Base-by-base conservation (phyloP, 179 eudicot genomes). In the Spinacia oleracea region DNA sequence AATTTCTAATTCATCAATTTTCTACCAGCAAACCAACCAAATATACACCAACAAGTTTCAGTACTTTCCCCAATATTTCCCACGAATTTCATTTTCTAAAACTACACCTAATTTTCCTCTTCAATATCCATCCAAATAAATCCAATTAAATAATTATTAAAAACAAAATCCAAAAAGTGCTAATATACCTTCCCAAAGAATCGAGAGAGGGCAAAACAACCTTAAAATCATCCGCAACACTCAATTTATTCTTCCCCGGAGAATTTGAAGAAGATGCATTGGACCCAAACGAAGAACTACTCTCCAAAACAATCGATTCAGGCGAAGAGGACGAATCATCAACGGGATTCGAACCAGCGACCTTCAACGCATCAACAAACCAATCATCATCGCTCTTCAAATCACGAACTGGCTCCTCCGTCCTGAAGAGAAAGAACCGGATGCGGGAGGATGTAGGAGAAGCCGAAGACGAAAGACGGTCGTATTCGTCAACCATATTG, bases 401-500 rank as follows among this genome's bases (percentile, higher is more conserved):
- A 6, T 66, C 86, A 27, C 38, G 29, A 59, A 59, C 20, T 2
- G 21, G 42, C 1, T 34, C 70, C 25, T 66, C 70, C 6, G 34
- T 76, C 16, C 86, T 85, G 82, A 93, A 91, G 32, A 92, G 81
- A 64, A 94, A 94, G 73, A 94, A 83, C 15, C 97, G 80, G 48
- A 94, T 87, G 2, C 97, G 87, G 3, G 89, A 56, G 9, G 92
- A 83, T 3, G 68, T 78, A 43, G 79, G 42, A 43, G 90, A 81
- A 18, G 51, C 10, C 1, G 86, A 80, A 6, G 55, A 15, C 1
- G 73, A 55, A 14, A 90, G 68, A 2, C 90, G 86, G 58, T 91
- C 93, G 69, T 89, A 86, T 70, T 94, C 98, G 21, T 94, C 97
- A 45, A 94, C 46, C 97, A 94, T 92, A 76, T 92, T 94, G 5